Evolutionary conservation across 306 rosid species (phyloP), one percentile per base, ranked within the genome.

Genomic region (Cicer pinnatifidum): DNA sequence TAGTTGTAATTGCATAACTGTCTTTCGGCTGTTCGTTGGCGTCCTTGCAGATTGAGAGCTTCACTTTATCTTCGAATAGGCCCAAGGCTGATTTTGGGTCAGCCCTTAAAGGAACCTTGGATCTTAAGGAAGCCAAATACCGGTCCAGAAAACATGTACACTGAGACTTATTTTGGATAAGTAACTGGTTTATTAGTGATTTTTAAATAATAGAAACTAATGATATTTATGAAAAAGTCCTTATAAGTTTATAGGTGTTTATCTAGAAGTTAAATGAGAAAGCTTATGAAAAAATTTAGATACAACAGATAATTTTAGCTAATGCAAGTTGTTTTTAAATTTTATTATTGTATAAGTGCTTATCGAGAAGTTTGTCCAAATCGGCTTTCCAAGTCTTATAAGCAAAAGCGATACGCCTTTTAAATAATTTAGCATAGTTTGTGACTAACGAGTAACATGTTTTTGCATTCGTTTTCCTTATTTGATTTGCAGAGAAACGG

Each of bases 401-500:
- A 68, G 56, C 56, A 40, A 66, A 67, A 23, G 33, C 33, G 0
- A 63, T 77, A 65, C 57, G 9, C 53, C n/a, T 62, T 44, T 28
- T 35, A 45, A 16, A 54, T 20, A 37, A 10, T 67, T 58, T 68
- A 13, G 57, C 52, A 41, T 51, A 54, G 81, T 48, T 60, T 54
- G 75, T 45, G 17, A 43, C 61, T 47, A 39, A 59, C 43, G 33
- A 71, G 58, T 41, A 46, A 72, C 51, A 7, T 9, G 9, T 72
- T 58, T 45, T 3, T 11, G 13, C 62, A 63, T 52, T 41, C 40
- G 17, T 33, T 40, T 11, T 12, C 76, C 76, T 60, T 73, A 2
- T 58, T 10, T 16, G 50, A 63, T 68, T 75, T 54, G 37, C 56
- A 53, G 45, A 72, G 75, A 43, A 72, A 67, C 60, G 2, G 64